These are phyloP conservation scores for Globisporangium carolinianum DNA, from an alignment of 352 stramenopile species.

Conservation along the genomic window DNA sequence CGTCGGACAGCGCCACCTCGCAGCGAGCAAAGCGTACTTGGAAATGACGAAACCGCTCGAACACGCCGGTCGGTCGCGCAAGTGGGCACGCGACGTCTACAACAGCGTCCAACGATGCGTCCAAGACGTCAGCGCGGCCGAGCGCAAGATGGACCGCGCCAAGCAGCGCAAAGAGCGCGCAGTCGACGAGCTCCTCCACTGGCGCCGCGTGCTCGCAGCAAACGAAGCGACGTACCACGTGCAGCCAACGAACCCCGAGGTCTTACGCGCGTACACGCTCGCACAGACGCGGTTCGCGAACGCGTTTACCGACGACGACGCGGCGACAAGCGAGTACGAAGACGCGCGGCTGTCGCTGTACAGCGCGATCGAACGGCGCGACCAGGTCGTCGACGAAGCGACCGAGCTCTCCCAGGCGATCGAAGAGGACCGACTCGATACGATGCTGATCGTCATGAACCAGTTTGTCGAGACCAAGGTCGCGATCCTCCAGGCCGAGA, in stretches of 20 bases:
- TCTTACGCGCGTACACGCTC: slow-evolving; percentile 56
- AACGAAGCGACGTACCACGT: slow-evolving; percentile 81
- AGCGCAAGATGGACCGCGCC: slow-evolving; percentile 79
- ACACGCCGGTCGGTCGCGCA: slow-evolving; percentile 58
- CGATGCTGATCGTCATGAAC: slow-evolving; percentile 75
- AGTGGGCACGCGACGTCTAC: slow-evolving; percentile 74
- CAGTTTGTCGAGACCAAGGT: slow-evolving; percentile 85
- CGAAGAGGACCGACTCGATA: slow-evolving; percentile 81
- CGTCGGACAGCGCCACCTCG: slow-evolving; percentile 68
- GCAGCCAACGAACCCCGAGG: slow-evolving; percentile 71
- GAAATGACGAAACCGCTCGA: slow-evolving; percentile 78
- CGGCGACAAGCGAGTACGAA: slow-evolving; percentile 49
- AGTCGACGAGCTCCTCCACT: slow-evolving; percentile 66
- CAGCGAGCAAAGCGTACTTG: slow-evolving; percentile 64
- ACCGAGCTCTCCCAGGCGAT: slow-evolving; percentile 73
- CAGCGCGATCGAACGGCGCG: slow-evolving; percentile 57
- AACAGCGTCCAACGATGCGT: slow-evolving; percentile 78
- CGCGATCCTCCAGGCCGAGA: slow-evolving; percentile 73
- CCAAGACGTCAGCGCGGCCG: slow-evolving; percentile 51
- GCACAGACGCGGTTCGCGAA: slow-evolving; percentile 56
- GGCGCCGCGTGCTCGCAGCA: slow-evolving; percentile 61
- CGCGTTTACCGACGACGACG: slow-evolving; percentile 60
- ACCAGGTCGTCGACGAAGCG: slow-evolving; percentile 78
- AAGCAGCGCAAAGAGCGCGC: slow-evolving; percentile 49
- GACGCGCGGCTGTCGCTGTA: slow-evolving; percentile 46